phyloP scores from a whole-genome alignment of 805 yeast species.

The Saccharomycopsis olivae region DNA sequence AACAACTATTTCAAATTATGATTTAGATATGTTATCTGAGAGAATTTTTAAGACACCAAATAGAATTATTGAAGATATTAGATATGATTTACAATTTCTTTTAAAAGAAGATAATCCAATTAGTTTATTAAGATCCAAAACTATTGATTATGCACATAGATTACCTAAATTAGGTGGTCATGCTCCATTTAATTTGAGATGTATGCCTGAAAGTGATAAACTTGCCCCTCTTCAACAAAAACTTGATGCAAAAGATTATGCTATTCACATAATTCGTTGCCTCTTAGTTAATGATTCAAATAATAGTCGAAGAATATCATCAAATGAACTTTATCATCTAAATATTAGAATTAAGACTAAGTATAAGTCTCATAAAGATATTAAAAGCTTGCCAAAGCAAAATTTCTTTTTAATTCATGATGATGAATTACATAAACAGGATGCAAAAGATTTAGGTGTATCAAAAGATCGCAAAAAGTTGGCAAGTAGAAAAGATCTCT shows the following conservation, averaged over 20 bases:
- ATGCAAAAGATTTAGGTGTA: background rate
- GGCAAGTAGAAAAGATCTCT: background rate
- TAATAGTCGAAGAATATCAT: background rate
- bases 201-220: slow-evolving; percentile 7
- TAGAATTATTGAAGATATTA: slow-evolving; percentile 54
- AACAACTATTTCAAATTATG: too few relatives aligned
- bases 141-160: slow-evolving; percentile 10
- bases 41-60: slow-evolving; percentile 45
- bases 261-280: background rate
- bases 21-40: background rate
- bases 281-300: slow-evolving; percentile 2
- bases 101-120: slow-evolving; percentile 4
- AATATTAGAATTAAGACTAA: slow-evolving; percentile 4
- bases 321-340: slow-evolving; percentile 4
- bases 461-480: too few relatives aligned
- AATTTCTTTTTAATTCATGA: slow-evolving; percentile 4
- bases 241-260: background rate
- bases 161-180: slow-evolving; percentile 7
- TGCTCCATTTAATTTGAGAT: slow-evolving; percentile 29
- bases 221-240: slow-evolving; percentile 1
- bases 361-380: background rate
- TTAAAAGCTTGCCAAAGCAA: background rate
- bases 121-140: slow-evolving; percentile 23
- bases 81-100: slow-evolving; percentile 31
- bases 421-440: background rate